phyloP scores from a whole-genome alignment of 352 stramenopile genomes.

The Pythium sp. region DNA sequence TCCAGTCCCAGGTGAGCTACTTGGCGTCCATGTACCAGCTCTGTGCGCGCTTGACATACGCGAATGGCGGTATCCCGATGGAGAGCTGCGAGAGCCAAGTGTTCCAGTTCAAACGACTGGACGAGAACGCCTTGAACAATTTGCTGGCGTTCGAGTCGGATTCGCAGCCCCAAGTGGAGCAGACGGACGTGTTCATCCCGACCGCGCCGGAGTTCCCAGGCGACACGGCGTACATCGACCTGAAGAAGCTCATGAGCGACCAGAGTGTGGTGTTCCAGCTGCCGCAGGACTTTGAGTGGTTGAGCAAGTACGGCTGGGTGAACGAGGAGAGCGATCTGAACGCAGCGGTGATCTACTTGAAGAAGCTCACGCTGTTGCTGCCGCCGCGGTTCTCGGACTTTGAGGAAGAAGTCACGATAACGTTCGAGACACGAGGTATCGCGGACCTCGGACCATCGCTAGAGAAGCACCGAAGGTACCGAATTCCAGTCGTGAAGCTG shows the following conservation, averaged over 20 bases:
- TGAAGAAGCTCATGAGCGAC: slow-evolving; percentile 1
- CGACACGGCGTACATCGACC: slow-evolving; percentile 1
- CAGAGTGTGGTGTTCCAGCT: not conserved
- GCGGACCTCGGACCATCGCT: not conserved
- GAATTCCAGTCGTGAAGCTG: not conserved
- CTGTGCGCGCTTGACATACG: not conserved
- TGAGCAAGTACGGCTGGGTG: slow-evolving; percentile 7
- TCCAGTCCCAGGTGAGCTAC: not conserved
- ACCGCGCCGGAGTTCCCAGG: not conserved
- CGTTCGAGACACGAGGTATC: not conserved
- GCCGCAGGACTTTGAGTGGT: slow-evolving; percentile 2
- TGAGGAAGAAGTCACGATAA: not conserved
- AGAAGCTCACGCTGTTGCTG: slow-evolving; percentile 1
- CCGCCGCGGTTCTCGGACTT: slow-evolving; percentile 4
- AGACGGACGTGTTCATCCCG: not conserved
- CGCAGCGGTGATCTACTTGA: not conserved
- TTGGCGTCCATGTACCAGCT: slow-evolving; percentile 4
- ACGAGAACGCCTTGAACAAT: not conserved
- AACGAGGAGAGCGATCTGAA: slow-evolving; percentile 2
- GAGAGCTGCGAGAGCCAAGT: not conserved
- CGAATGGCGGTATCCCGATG: not conserved
- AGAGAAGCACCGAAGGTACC: not conserved
- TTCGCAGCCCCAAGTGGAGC: not conserved
- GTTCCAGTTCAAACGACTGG: not conserved
- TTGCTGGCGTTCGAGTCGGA: slow-evolving; percentile 1